Percentiles rank a stretch among this genome's conserved stretches.
Conservation (phyloP, 805 yeast genomes). For the Nakazawaea wickerhamii region DNA sequence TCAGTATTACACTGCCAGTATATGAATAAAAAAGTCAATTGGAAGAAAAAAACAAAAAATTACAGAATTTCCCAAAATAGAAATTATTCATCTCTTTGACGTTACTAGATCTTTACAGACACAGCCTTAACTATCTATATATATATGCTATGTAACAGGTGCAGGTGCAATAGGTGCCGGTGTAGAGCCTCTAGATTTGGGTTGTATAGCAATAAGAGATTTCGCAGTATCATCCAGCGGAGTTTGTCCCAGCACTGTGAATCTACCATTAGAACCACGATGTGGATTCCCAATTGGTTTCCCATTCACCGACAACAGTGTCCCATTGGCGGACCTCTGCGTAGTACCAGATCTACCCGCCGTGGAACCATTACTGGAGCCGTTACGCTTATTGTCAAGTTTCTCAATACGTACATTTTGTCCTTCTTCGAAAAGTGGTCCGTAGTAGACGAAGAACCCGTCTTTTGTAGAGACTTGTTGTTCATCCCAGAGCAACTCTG, state of each 20-base stretch:
- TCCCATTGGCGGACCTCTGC: background rate
- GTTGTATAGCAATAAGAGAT: slow-evolving; percentile 8
- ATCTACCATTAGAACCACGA: slow-evolving; percentile 5
- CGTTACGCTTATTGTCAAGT: slow-evolving; percentile 5
- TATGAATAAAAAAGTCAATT: no score
- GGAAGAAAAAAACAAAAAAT: background rate
- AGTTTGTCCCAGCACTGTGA: background rate
- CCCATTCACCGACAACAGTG: slow-evolving; percentile 4
- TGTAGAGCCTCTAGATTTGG: slow-evolving; percentile 6
- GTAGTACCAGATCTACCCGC: background rate
- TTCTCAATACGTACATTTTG: slow-evolving; percentile 39
- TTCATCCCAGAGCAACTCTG: slow-evolving; percentile 89
- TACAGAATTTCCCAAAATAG: background rate
- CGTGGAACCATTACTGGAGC: background rate
- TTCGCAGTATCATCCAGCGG: background rate
- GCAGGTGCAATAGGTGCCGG: slow-evolving; percentile 5
- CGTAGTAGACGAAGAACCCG: slow-evolving; percentile 94
- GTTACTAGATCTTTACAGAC: no score
- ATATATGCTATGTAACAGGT: no score
- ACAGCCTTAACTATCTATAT: no score
- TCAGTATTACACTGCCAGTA: background rate
- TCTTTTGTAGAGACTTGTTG: slow-evolving; percentile 89
- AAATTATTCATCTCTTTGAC: no score
- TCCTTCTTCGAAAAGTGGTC: slow-evolving; percentile 71
- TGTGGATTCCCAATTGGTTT: slow-evolving; percentile 10